Evolutionary conservation across 305 asterid species (phyloP).

Genomic region (Fraxinus dipetala): DNA sequence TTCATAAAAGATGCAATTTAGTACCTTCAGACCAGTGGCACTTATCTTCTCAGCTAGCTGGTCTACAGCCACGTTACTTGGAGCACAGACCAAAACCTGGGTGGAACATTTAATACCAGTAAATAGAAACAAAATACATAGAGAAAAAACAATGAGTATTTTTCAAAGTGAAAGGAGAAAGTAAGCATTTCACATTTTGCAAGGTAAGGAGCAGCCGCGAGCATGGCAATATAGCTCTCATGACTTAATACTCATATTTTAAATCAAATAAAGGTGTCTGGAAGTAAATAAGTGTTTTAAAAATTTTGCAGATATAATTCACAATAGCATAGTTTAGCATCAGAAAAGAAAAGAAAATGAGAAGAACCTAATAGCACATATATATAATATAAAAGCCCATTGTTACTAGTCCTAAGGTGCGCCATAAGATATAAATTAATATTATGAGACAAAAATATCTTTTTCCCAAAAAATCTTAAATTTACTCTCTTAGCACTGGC

Average conservation of each 20-base stretch:
- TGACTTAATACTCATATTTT: not conserved
- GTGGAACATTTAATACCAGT: slow-evolving; percentile 20
- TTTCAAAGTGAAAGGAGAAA: slow-evolving; percentile 12
- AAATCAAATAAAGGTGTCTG: not conserved
- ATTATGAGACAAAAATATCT: not conserved
- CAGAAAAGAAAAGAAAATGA: not conserved
- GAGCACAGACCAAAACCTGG: slow-evolving; percentile 99
- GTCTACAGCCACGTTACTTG: slow-evolving; percentile 99
- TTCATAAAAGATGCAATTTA: slow-evolving; percentile 16
- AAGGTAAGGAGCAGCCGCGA: not conserved
- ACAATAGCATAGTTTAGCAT: not conserved
- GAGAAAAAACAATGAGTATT: not conserved
- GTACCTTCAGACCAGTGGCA: slow-evolving; percentile 97
- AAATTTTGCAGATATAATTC: not conserved
- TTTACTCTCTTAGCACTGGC: not conserved
- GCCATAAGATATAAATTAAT: not conserved
- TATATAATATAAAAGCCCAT: not conserved
- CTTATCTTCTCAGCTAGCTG: slow-evolving; percentile 99
- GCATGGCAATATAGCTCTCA: not conserved
- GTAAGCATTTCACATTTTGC: slow-evolving; percentile 1
- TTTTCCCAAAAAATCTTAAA: not conserved
- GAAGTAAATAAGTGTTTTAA: not conserved
- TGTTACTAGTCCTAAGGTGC: not conserved
- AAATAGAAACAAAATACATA: not conserved
- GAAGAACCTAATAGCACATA: not conserved